Evolutionary conservation across 2,329 filamentous ascomycete genomes (phyloP).

Genomic region (Aspergillus vadensis): DNA sequence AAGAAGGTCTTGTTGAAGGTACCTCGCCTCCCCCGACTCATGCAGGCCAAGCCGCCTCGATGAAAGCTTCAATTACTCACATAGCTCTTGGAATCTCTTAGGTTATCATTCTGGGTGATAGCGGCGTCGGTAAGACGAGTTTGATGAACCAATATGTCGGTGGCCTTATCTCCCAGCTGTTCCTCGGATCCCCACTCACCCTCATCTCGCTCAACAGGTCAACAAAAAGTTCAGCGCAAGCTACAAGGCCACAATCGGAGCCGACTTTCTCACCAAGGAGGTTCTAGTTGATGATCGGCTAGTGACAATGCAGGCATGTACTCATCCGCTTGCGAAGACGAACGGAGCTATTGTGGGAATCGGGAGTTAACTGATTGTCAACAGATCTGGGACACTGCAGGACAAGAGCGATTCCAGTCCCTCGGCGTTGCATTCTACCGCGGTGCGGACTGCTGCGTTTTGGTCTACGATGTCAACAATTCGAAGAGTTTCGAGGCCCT

Average conservation of each 20-base stretch:
- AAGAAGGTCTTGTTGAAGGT: conserved; percentile 94
- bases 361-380: conserved; percentile 10
- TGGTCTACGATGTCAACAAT: conserved; percentile 99
- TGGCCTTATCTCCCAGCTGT: conserved; percentile 15
- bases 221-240: conserved; percentile 99
- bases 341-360: neutral
- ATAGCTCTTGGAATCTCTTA: conserved; percentile 42
- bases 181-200: conserved; percentile 19
- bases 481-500: conserved; percentile 98
- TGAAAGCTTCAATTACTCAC: conserved; percentile 13
- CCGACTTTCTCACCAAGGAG: conserved; percentile 97
- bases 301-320: conserved; percentile 90
- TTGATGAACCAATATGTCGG: conserved; percentile 99
- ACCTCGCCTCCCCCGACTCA: conserved; percentile 21
- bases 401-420: conserved; percentile 96
- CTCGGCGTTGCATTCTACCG: conserved; percentile 97
- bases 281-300: conserved; percentile 95
- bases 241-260: conserved; percentile 99
- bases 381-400: conserved; percentile 96
- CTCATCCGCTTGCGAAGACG: conserved; percentile 1
- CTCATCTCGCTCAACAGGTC: conserved; percentile 62
- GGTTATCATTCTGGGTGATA: conserved; percentile 99
- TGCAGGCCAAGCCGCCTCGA: neutral
- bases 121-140: conserved; percentile 98
- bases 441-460: conserved; percentile 94